Evolutionary conservation across 176 grass and related monocot genomes (phyloP).

Genomic region (Secale cereale): DNA sequence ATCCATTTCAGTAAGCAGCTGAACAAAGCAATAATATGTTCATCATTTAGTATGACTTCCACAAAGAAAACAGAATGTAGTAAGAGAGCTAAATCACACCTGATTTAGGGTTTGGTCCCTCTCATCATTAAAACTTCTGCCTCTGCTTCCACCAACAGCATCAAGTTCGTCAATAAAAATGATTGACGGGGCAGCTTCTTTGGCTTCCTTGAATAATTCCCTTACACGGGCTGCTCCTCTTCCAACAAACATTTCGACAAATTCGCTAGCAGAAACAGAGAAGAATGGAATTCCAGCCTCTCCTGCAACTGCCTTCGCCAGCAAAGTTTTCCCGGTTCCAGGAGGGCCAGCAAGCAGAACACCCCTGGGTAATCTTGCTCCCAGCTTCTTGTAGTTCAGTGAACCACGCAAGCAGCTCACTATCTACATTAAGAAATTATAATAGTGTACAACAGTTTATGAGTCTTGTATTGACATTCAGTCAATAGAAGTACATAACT

Average conservation of each 20-base stretch:
- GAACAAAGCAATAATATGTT: conserved; percentile 30
- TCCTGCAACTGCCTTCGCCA: conserved; percentile 89
- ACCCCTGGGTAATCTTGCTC: conserved; percentile 88
- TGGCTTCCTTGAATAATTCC: conserved; percentile 95
- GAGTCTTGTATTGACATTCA: conserved; percentile 1
- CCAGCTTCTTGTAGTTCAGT: conserved; percentile 87
- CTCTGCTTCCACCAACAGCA: conserved; percentile 92
- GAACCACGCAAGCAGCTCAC: conserved; percentile 89
- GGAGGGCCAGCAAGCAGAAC: conserved; percentile 93
- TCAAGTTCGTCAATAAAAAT: conserved; percentile 98
- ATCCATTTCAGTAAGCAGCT: conserved; percentile 98
- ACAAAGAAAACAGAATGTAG: conserved; percentile 6
- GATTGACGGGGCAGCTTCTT: conserved; percentile 77
- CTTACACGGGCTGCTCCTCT: conserved; percentile 88
- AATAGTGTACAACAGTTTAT: conserved; percentile 17
- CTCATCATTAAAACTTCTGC: conserved; percentile 88
- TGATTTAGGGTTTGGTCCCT: conserved; percentile 97
- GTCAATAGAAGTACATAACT: neutral
- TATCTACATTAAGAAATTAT: conserved; percentile 54
- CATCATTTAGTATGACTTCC: conserved; percentile 8
- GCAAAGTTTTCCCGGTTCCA: conserved; percentile 87
- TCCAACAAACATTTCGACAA: conserved; percentile 95
- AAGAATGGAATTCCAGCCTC: conserved; percentile 96
- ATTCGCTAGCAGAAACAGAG: conserved; percentile 93
- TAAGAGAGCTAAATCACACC: conserved; percentile 29